Base-by-base conservation (phyloP, 2,329 filamentous ascomycete species). In the Hortaea werneckii region DNA sequence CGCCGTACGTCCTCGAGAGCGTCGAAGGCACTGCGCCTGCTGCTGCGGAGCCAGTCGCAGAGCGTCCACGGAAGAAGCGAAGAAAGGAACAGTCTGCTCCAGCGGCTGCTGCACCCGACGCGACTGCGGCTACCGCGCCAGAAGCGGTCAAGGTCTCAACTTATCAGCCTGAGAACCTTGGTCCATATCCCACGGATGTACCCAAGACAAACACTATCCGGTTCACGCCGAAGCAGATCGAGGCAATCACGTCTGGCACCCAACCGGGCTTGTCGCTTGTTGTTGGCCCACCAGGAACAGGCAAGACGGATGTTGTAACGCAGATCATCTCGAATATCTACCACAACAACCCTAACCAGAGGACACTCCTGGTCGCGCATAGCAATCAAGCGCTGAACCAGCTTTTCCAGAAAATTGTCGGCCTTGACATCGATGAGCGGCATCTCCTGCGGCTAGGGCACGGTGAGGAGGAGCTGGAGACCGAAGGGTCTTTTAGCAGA, bases 301-400 rank as follows among this genome's bases (percentile, higher is more conserved):
- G 94, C 51, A 98, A 98, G 72, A 98, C 92, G n/a, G 92, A 98
- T 66, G 92, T 98, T 44, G 89, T 88, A 41, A 95, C 90, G 4
- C 92, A 98, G 65, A 94, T 96, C 63, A 98, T 98, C 68, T 95
- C 87, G 71, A 95, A 96, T 65, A 85, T 98, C 56, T 98, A 98
- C 62, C 90, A 96, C 71, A 95, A 96, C 67, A 98, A 95, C 63
- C 89, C 92, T 6, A 75, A 83, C 52, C 88, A 98, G 65, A 84
- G 87, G 56, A 98, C 92, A 0, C 71, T 98, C 12, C 78, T 98
- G 37, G 80, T 98, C 52, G 92, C 92, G 4, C 92, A 98, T 65
- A 96, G 90, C 67, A 98, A 98, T 61, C 94, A 98, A 65, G 94
- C 92, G 2, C 73, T 98, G 7, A 98, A 98, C 60, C 92, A 98